Evolutionary conservation across 129 eudicot species (phyloP).

Genomic region (Pittosporum tobira): DNA sequence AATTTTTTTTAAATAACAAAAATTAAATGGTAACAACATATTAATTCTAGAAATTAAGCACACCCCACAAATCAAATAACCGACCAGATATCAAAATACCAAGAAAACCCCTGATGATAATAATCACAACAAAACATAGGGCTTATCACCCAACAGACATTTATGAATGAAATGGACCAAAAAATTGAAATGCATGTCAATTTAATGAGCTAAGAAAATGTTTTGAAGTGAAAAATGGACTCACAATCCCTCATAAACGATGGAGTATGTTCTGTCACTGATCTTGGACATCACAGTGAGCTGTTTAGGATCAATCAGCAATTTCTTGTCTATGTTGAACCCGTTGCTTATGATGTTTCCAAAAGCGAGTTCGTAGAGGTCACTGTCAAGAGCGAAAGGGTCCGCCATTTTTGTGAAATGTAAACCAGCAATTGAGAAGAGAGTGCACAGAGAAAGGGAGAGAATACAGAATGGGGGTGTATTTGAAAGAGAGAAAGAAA

Average conservation of each 20-base stretch:
- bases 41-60: not conserved
- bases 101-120: not conserved
- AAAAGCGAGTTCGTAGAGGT: slow-evolving; percentile 5
- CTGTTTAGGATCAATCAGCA: slow-evolving; percentile 12
- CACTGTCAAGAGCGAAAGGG: not conserved
- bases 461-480: not conserved
- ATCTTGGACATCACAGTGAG: slow-evolving; percentile 18
- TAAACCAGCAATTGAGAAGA: not conserved
- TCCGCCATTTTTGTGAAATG: not conserved
- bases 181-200: not conserved
- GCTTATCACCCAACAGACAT: slow-evolving; percentile 1
- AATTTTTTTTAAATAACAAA: too few species aligned
- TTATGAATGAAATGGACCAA: not conserved
- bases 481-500: not conserved
- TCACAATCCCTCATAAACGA: slow-evolving; percentile 27
- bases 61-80: not conserved
- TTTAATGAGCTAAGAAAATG: not conserved
- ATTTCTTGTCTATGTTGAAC: slow-evolving; percentile 13
- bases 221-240: not conserved
- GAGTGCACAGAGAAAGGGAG: not conserved
- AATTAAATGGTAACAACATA: not conserved
- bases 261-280: slow-evolving; percentile 11
- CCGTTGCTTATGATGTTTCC: not conserved
- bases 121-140: not conserved
- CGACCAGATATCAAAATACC: not conserved